Conservation (phyloP, 2,329 filamentous ascomycete species). For the Botrytis aclada region DNA sequence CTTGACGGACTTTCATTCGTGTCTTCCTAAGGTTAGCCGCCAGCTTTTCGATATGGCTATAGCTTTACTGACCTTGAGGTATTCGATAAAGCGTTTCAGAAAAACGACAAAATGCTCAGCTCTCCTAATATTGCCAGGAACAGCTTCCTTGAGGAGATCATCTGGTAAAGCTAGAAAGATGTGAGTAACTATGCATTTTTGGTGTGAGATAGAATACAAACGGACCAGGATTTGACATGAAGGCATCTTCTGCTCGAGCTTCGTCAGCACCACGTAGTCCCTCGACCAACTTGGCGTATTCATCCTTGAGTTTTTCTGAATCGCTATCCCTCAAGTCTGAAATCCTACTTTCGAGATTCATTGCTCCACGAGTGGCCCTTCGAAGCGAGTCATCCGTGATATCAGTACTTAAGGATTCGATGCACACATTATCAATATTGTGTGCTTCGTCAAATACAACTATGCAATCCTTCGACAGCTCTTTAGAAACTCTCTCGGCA, state of each 20-base stretch:
- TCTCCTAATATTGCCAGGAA: conserved; percentile 92
- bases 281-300: conserved; percentile 93
- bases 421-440: conserved; percentile 99
- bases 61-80: conserved; percentile 62
- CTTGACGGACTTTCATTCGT: conserved; percentile 95
- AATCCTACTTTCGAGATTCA: conserved; percentile 87
- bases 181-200: conserved; percentile 19
- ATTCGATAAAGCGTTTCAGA: conserved; percentile 94
- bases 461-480: conserved; percentile 96
- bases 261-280: conserved; percentile 86
- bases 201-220: background rate
- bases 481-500: conserved; percentile 75
- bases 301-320: conserved; percentile 87
- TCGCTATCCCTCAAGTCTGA: conserved; percentile 94
- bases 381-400: conserved; percentile 92
- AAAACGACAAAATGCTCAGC: conserved; percentile 97
- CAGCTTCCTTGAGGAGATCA: conserved; percentile 90
- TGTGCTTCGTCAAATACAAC: conserved; percentile 98
- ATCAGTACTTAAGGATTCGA: conserved; percentile 94
- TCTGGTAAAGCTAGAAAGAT: conserved; percentile 69
- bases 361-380: conserved; percentile 85
- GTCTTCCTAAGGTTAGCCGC: conserved; percentile 53
- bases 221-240: conserved; percentile 82
- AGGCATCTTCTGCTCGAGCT: conserved; percentile 86
- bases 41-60: background rate